Conservation (phyloP, 2,329 filamentous ascomycete species). For the Epicoccum nigrum region DNA sequence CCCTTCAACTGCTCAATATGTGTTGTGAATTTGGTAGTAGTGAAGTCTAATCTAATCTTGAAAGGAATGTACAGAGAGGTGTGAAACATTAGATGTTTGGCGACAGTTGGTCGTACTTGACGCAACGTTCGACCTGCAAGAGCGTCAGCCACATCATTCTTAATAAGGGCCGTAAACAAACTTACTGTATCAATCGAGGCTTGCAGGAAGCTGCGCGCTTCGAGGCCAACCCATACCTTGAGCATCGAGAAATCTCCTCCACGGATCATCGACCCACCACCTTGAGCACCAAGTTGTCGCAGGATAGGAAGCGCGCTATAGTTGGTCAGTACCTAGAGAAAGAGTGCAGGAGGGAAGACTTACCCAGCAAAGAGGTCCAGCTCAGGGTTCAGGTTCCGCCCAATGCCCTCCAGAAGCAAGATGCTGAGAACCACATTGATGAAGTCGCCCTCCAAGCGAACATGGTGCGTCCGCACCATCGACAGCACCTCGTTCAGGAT, state of each 20-base stretch:
- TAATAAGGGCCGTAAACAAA: constrained; percentile 21
- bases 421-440: constrained; percentile 98
- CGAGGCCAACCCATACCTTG: constrained; percentile 87
- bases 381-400: constrained; percentile 81
- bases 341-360: constrained; percentile 28
- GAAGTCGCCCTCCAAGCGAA: constrained; percentile 94
- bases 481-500: constrained; percentile 86
- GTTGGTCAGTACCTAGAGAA: constrained; percentile 16
- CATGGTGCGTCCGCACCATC: constrained; percentile 93
- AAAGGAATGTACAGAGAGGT: neutral
- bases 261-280: constrained; percentile 62
- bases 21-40: too few species aligned
- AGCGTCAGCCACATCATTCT: constrained; percentile 2
- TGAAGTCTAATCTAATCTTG: neutral
- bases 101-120: constrained; percentile 87
- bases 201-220: constrained; percentile 87
- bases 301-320: constrained; percentile 84
- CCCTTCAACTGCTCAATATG: too few species aligned
- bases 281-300: constrained; percentile 81
- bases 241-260: constrained; percentile 70
- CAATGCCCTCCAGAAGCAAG: constrained; percentile 90
- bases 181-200: constrained; percentile 86
- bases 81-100: constrained; percentile 72
- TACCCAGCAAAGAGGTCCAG: constrained; percentile 82
- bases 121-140: constrained; percentile 78